phyloP scores from a whole-genome alignment of 164 flowering plant genomes.

The Stephania cephalantha region DNA sequence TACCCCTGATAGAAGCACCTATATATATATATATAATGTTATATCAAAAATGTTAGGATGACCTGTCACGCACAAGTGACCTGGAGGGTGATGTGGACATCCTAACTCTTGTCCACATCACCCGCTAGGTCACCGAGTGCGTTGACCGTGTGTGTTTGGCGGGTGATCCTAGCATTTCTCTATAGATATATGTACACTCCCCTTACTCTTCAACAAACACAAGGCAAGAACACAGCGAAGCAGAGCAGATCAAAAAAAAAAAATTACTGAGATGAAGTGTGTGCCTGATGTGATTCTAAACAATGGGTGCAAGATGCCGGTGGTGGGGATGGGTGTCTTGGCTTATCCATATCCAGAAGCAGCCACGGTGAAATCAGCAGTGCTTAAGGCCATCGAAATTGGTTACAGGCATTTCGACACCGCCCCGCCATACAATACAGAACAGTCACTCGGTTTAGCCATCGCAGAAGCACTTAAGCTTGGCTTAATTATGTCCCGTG shows the following conservation, averaged over 20 bases:
- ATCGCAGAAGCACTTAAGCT: conserved; percentile 21
- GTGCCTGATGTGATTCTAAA: conserved; percentile 2
- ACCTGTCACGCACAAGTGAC: no score
- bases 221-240: background rate
- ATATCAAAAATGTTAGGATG: no score
- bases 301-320: background rate
- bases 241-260: background rate
- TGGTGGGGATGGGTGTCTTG: conserved; percentile 22
- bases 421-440: conserved; percentile 12
- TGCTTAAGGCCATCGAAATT: conserved; percentile 17
- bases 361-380: background rate
- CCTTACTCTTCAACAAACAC: no score
- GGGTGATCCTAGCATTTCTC: no score
- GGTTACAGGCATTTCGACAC: conserved; percentile 31
- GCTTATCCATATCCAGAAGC: conserved; percentile 6
- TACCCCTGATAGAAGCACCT: no score
- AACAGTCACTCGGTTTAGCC: conserved; percentile 27
- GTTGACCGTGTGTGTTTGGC: no score
- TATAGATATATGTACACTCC: no score
- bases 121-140: no score
- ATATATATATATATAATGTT: no score
- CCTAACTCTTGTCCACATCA: no score
- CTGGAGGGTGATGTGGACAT: no score
- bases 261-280: background rate
- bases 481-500: conserved; percentile 18